Evolutionary conservation across 2,329 filamentous ascomycete species (phyloP), one percentile per base, ranked within the genome.

Genomic region (Alternaria ethzedia): DNA sequence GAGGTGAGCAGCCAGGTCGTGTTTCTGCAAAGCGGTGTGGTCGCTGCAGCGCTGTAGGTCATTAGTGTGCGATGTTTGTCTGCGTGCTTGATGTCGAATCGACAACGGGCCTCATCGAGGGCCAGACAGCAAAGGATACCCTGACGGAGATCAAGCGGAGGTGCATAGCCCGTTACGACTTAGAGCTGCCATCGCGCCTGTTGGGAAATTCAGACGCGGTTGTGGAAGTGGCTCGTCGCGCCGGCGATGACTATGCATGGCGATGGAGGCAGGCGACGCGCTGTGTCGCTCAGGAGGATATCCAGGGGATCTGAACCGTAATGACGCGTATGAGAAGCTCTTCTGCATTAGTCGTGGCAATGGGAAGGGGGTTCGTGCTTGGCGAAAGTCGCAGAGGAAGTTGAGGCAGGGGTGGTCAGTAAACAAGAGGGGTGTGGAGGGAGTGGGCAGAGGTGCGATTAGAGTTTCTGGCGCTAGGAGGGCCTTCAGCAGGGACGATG

Each of bases 401-500:
- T 55, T 46, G 54, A 57, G 46, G 50, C 13, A 32, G 57, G 8
- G 51, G 43, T 21, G 41, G 51, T 54, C 23, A 57, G 17, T 45
- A n/a, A 56, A 46, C 26, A 36, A 26, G 54, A 25, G 41, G 36
- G 46, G 43, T 49, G 17, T 9, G 54, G 12, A 28, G 36, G 46
- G 54, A 58, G 63, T 36, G 41, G 28, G 32, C 21, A 65, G 66
- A 62, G 54, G 66, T 68, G 61, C 15, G 54, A 68, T 59, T 68
- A 68, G 66, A 64, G 66, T 68, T 66, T 62, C 54, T 57, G 21
- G 26, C 64, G 64, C 66, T 68, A 66, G 60, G 52, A 46, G 41
- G 30, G 57, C 26, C 30, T 28, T 59, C 23, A 43, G 58, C 49
- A 59, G 50, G 56, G 36, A 57, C 59, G 20, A 54, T 52, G 41